Evolutionary conservation across 2,329 filamentous ascomycete species (phyloP).

Genomic region (Sarocladium brachiariae): DNA sequence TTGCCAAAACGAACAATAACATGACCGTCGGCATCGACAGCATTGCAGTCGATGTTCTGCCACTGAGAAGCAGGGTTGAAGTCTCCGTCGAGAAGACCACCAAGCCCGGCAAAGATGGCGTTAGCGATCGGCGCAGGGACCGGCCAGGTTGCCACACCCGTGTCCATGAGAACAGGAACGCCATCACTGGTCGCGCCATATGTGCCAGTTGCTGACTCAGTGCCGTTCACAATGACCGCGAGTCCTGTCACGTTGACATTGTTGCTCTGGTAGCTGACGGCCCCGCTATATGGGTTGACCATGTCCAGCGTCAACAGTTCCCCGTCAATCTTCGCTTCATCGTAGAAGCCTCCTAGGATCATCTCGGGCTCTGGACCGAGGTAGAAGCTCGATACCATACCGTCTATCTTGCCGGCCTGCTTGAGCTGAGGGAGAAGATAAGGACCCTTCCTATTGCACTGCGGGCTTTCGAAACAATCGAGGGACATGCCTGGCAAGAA

Average conservation of each 20-base stretch:
- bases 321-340: background rate
- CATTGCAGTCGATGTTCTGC: background rate
- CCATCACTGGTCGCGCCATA: background rate
- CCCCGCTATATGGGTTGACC: background rate
- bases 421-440: conserved; percentile 3
- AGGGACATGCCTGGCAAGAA: background rate
- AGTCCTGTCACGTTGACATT: background rate
- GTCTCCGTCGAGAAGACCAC: background rate
- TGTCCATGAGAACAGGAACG: conserved; percentile 1
- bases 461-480: background rate
- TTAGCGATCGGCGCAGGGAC: background rate
- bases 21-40: background rate
- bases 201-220: background rate
- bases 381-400: conserved; percentile 5
- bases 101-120: background rate
- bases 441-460: conserved; percentile 16
- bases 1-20: background rate
- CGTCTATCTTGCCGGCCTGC: background rate
- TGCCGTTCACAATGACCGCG: background rate
- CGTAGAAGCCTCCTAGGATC: conserved; percentile 2
- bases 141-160: conserved; percentile 3
- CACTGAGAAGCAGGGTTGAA: background rate
- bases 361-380: conserved; percentile 6
- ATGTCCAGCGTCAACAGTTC: conserved; percentile 1
- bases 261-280: background rate